Percentiles rank a stretch among this genome's conserved stretches.
phyloP scores from a whole-genome alignment of 2,329 filamentous ascomycete genomes.

The Cordyceps farinosa region DNA sequence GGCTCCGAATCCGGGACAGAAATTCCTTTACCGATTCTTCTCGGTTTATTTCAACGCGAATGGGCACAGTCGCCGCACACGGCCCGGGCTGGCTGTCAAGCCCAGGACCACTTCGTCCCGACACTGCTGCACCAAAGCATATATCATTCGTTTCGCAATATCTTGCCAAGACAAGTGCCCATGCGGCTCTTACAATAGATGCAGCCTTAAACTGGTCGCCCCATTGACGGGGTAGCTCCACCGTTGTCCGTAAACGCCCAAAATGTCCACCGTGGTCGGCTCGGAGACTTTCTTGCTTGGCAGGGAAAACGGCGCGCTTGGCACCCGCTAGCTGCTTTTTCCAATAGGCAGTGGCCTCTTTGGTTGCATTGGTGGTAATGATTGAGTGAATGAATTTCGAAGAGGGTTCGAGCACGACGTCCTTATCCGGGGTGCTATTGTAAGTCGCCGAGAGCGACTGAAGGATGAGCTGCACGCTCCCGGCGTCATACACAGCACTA shows the following conservation, averaged over 20 bases:
- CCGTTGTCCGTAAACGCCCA: not conserved
- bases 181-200: slow-evolving; percentile 25
- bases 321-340: not conserved
- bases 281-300: not conserved
- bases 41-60: slow-evolving; percentile 4
- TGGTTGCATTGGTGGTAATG: no score
- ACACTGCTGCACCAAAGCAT: slow-evolving; percentile 50
- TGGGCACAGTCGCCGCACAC: slow-evolving; percentile 23
- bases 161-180: slow-evolving; percentile 33
- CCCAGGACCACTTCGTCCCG: slow-evolving; percentile 46
- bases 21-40: not conserved
- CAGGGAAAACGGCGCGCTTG: not conserved
- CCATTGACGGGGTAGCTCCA: not conserved
- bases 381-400: not conserved
- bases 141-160: slow-evolving; percentile 39
- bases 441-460: not conserved
- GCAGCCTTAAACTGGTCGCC: not conserved
- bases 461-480: not conserved
- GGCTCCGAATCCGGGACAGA: slow-evolving; percentile 22
- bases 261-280: not conserved
- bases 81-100: slow-evolving; percentile 46
- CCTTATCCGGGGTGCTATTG: not conserved
- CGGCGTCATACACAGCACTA: not conserved
- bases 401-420: not conserved
- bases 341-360: not conserved